A percentile compares a stretch with the other conserved stretches of the same genome.
These are phyloP conservation scores for Bremia lactucae DNA, from an alignment of 352 stramenopile genomes.

Conservation along the genomic window DNA sequence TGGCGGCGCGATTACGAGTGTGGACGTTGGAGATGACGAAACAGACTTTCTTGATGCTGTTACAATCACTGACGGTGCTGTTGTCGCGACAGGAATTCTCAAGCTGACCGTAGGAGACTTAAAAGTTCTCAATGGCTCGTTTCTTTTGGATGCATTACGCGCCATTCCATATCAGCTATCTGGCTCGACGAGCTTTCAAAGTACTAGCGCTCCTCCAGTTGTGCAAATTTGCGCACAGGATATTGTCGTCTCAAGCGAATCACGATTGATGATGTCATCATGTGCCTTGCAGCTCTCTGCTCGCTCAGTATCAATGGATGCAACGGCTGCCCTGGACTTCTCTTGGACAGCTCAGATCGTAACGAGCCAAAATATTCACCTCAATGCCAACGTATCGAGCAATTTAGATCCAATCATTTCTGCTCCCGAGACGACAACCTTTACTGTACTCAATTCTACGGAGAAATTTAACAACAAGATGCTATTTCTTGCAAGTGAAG, in stretches of 20 bases:
- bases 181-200: slow-evolving; percentile 14
- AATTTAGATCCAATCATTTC: slow-evolving; percentile 14
- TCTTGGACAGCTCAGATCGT: slow-evolving; percentile 30
- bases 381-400: slow-evolving; percentile 42
- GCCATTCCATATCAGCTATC: slow-evolving; percentile 8
- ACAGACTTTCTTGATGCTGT: slow-evolving; percentile 24
- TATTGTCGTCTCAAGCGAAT: slow-evolving; percentile 30
- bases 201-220: slow-evolving; percentile 12
- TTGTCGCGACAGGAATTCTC: slow-evolving; percentile 30
- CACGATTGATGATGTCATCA: slow-evolving; percentile 31
- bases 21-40: slow-evolving; percentile 20
- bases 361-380: slow-evolving; percentile 31
- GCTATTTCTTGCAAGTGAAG: slow-evolving; percentile 38
- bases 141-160: slow-evolving; percentile 31
- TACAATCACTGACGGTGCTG: slow-evolving; percentile 35
- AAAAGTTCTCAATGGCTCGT: slow-evolving; percentile 35
- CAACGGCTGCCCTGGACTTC: slow-evolving; percentile 32
- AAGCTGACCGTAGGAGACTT: slow-evolving; percentile 29
- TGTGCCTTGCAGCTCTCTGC: slow-evolving; percentile 27
- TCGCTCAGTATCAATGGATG: slow-evolving; percentile 42
- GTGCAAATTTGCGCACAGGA: slow-evolving; percentile 27
- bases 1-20: slow-evolving; percentile 37
- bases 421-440: slow-evolving; percentile 2
- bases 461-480: slow-evolving; percentile 24
- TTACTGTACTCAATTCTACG: slow-evolving; percentile 3